Evolutionary conservation across 306 rosid species (phyloP), one percentile per base, ranked within the genome.

Genomic region (Cucumis hystrix): DNA sequence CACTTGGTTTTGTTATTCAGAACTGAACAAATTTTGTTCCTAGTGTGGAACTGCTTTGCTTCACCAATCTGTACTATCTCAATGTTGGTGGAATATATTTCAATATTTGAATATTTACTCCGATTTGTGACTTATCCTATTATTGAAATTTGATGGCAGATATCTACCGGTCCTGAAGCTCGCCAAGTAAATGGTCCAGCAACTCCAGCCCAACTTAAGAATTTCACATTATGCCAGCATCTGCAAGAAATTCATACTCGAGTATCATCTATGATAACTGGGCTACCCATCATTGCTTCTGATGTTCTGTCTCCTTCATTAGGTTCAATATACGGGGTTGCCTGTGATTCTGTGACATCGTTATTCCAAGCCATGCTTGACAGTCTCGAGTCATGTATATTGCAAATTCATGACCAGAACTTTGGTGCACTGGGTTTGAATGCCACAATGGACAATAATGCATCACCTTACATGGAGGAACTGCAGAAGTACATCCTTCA

Each of bases 401-500:
- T 95, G 85, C 97, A 92, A 88, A 90, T 92, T 77, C 97, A 95
- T 60, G 97, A 92, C 59, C 99, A 95, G 77, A 92, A 88, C 64
- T 95, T 95, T 77, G 93, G 91, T 75, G 86, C 77, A 59, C 97
- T 64, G 74, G 97, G 97, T 30, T 82, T 92, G 90, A 95, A 92
- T 87, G 99, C 97, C 68, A 92, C 92, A 49, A 89, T 95, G 97
- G 97, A 95, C 85, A 95, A 92, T 84, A 95, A 87, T 59, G 87
- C 97, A 23, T 95, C 99, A 66, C 90, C 99, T 84, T 95, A 95
- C 87, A 95, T 95, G 99, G 99, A 95, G 82, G 99, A 95, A 83
- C 85, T 95, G 86, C 97, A 95, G 65, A 95, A 86, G 80, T 89
- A 88, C 85, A 86, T 95, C 81, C 92, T 95, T 80, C 99, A 92